Conservation (phyloP, 2,329 filamentous ascomycete species). For the Neonectria neomacrospora region DNA sequence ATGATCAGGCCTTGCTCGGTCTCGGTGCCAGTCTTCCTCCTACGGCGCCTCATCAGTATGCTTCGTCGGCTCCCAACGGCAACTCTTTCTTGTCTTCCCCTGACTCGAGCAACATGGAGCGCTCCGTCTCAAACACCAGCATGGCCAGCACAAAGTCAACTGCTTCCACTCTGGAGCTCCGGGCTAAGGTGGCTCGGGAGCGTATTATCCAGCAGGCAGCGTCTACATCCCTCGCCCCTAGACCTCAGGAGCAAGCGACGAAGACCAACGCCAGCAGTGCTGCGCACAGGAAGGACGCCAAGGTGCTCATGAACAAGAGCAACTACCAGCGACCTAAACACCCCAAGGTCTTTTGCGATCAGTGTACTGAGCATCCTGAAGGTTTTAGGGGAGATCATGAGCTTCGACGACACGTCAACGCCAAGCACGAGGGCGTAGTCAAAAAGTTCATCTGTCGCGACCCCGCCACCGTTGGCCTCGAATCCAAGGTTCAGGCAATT, state of each 20-base stretch:
- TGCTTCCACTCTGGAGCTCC: slow-evolving; percentile 56
- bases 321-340: slow-evolving; percentile 72
- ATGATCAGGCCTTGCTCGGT: slow-evolving; percentile 49
- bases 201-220: slow-evolving; percentile 58
- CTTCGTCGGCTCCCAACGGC: slow-evolving; percentile 43
- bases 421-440: slow-evolving; percentile 69
- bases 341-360: slow-evolving; percentile 75
- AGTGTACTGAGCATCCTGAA: slow-evolving; percentile 77
- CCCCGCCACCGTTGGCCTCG: slow-evolving; percentile 55
- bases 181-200: slow-evolving; percentile 60
- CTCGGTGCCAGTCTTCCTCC: slow-evolving; percentile 52
- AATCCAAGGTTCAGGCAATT: slow-evolving; percentile 61
- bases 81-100: slow-evolving; percentile 44
- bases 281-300: slow-evolving; percentile 53
- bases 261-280: slow-evolving; percentile 16
- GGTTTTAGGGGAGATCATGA: slow-evolving; percentile 88
- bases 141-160: slow-evolving; percentile 56
- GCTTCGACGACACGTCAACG: slow-evolving; percentile 72
- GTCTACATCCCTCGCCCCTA: slow-evolving; percentile 57
- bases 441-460: slow-evolving; percentile 70
- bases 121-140: slow-evolving; percentile 59
- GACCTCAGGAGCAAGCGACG: slow-evolving; percentile 47
- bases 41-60: slow-evolving; percentile 44
- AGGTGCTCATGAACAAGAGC: slow-evolving; percentile 56
- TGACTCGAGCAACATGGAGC: slow-evolving; percentile 56